Percentiles rank a stretch among this genome's conserved stretches.
Conservation (phyloP, 2,329 filamentous ascomycete species). For the Monosporascus sp. region DNA sequence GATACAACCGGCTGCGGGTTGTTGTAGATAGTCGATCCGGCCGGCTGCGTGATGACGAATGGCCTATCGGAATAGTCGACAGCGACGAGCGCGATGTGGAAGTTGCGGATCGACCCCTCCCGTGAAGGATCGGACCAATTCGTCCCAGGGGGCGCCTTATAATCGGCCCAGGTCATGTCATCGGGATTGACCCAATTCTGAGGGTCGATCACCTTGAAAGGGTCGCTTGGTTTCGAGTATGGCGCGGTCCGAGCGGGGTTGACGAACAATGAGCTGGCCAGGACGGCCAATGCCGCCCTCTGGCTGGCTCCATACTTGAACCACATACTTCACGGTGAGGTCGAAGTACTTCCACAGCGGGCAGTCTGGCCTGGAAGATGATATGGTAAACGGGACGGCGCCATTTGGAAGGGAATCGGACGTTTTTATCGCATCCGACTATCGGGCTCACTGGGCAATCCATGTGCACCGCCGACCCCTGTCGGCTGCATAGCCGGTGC, state of each 20-base stretch:
- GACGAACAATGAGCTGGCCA: conserved; percentile 11
- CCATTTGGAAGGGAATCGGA: background rate
- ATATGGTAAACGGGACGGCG: background rate
- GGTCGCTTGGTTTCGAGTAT: conserved; percentile 23
- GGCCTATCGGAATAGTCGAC: conserved; percentile 46
- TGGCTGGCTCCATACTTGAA: conserved; percentile 4
- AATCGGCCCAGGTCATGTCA: conserved; percentile 49
- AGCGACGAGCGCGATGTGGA: conserved; percentile 49
- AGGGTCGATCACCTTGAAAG: conserved; percentile 44
- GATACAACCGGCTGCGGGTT: conserved; percentile 42
- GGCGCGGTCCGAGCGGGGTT: conserved; percentile 13
- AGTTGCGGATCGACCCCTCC: conserved; percentile 43
- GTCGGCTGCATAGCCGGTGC: too few species aligned
- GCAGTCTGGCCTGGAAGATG: background rate
- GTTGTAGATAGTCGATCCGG: conserved; percentile 43
- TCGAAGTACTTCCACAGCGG: background rate
- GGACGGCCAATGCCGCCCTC: conserved; percentile 9
- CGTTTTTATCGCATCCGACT: too few species aligned
- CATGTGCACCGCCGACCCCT: too few species aligned
- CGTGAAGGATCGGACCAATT: conserved; percentile 40
- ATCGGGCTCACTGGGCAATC: too few species aligned
- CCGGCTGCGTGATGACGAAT: conserved; percentile 41
- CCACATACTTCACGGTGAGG: conserved; percentile 11
- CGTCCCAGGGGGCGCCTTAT: conserved; percentile 39
- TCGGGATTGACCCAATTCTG: conserved; percentile 50